Conservation (phyloP, 129 eudicot species). For the Heracleum sosnowskyi region DNA sequence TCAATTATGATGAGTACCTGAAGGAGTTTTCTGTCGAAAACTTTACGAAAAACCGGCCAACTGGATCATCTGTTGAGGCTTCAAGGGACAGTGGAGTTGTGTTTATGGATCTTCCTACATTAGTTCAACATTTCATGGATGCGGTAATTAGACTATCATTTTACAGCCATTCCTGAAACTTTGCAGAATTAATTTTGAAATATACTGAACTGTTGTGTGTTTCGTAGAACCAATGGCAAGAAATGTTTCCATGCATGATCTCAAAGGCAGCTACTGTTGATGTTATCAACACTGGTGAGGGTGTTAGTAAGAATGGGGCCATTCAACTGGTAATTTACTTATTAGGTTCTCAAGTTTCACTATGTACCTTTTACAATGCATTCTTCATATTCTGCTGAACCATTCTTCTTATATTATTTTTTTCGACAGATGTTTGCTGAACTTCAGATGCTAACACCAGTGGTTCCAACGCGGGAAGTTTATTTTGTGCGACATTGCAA, state of each 20-base stretch:
- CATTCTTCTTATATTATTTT: slow-evolving; percentile 1
- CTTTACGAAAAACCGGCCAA: slow-evolving; percentile 28
- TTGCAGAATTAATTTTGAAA: not conserved
- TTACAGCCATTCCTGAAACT: not conserved
- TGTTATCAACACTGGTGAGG: slow-evolving; percentile 66
- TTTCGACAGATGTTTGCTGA: slow-evolving; percentile 83
- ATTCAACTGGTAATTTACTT: slow-evolving; percentile 57
- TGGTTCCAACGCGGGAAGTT: slow-evolving; percentile 76
- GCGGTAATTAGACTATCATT: slow-evolving; percentile 39
- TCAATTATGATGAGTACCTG: slow-evolving; percentile 80
- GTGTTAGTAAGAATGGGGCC: slow-evolving; percentile 51
- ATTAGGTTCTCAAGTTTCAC: not conserved
- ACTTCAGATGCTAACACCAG: slow-evolving; percentile 89
- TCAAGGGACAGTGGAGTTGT: slow-evolving; percentile 69
- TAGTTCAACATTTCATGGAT: slow-evolving; percentile 82
- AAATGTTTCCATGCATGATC: slow-evolving; percentile 77
- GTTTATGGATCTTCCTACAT: slow-evolving; percentile 58
- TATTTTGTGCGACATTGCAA: slow-evolving; percentile 78
- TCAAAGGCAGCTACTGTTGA: slow-evolving; percentile 78
- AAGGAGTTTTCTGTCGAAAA: slow-evolving; percentile 34
- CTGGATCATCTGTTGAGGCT: slow-evolving; percentile 69
- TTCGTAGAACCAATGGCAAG: slow-evolving; percentile 70
- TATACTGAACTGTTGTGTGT: not conserved
- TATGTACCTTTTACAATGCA: not conserved
- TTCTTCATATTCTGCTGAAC: not conserved